phyloP scores from a whole-genome alignment of 1,284 basidiomycete species.

The Boletus smithii region DNA sequence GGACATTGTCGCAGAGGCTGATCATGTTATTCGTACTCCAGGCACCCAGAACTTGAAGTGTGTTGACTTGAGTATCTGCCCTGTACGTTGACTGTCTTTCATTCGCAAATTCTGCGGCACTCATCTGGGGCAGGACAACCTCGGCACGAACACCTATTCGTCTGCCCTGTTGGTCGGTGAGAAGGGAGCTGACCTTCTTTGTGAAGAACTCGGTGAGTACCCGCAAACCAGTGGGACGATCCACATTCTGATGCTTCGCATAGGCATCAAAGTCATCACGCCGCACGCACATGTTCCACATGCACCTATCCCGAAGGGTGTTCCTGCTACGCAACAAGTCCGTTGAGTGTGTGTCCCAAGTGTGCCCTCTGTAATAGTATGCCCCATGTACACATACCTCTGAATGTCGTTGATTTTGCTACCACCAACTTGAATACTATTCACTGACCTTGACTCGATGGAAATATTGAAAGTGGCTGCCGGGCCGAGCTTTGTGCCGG shows the following conservation, averaged over 20 bases:
- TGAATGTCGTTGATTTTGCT: too few species aligned
- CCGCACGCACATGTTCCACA: slow-evolving; percentile 72
- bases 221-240: neutral
- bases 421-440: too few species aligned
- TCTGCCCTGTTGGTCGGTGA: slow-evolving; percentile 66
- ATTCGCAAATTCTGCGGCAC: neutral
- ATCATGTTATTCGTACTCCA: neutral
- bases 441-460: too few species aligned
- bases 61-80: slow-evolving; percentile 67
- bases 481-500: too few species aligned
- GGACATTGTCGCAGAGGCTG: neutral
- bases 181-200: slow-evolving; percentile 60
- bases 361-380: neutral
- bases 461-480: too few species aligned
- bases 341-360: slow-evolving; percentile 7
- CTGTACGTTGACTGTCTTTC: slow-evolving; percentile 38
- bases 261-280: slow-evolving; percentile 57
- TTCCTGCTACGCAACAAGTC: slow-evolving; percentile 47
- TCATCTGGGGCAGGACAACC: slow-evolving; percentile 48
- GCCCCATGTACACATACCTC: neutral
- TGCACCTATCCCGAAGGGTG: slow-evolving; percentile 57
- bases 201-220: slow-evolving; percentile 61
- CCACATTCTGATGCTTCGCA: neutral
- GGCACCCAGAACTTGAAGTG: slow-evolving; percentile 57
- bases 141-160: slow-evolving; percentile 71